Conservation (phyloP, 2,329 filamentous ascomycete genomes). For the Alternaria panax region DNA sequence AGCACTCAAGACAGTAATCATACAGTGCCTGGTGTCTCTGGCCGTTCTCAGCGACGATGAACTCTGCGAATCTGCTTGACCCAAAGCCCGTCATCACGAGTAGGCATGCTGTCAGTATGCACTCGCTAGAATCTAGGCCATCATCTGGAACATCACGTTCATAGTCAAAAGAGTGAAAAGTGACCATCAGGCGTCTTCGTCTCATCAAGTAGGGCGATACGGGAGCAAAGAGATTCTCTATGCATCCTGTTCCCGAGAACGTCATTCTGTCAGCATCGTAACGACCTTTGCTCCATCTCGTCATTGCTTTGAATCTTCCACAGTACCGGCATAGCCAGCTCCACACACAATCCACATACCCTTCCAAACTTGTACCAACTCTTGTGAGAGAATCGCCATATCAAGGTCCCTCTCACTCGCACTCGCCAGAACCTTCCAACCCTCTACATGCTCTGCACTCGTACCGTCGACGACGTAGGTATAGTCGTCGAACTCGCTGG, state of each 20-base stretch:
- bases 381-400: neutral
- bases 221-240: too few relatives aligned
- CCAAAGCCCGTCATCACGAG: too few relatives aligned
- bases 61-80: too few relatives aligned
- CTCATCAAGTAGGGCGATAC: too few relatives aligned
- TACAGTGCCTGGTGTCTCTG: too few relatives aligned
- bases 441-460: neutral
- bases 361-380: constrained; percentile 4
- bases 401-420: neutral
- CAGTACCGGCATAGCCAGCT: neutral
- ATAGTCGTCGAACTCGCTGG: constrained; percentile 17
- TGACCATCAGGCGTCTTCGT: too few relatives aligned
- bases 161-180: too few relatives aligned
- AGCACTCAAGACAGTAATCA: too few relatives aligned
- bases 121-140: too few relatives aligned
- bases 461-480: neutral
- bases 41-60: too few relatives aligned
- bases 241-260: neutral
- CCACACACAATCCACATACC: neutral
- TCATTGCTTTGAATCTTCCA: neutral
- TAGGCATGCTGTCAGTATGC: too few relatives aligned
- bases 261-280: neutral
- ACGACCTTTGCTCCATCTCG: neutral
- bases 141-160: too few relatives aligned
- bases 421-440: constrained; percentile 4